Base-by-base conservation (phyloP, 441 rosid genomes). In the Syzygium malaccense region DNA sequence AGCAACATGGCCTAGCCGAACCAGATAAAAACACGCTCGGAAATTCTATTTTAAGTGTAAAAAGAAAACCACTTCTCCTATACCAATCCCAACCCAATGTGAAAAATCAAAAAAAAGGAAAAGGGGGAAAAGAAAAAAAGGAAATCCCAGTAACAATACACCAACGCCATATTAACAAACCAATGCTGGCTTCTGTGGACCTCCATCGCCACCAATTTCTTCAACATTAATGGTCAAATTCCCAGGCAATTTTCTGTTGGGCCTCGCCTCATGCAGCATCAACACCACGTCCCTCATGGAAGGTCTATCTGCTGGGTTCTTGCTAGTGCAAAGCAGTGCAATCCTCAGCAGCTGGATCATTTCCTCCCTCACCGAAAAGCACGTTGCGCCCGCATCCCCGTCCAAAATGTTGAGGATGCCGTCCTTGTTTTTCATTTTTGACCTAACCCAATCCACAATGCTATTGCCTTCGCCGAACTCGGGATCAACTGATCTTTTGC, bases 401-500 rank as follows among this genome's bases (percentile, higher is more conserved):
- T 98, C 96, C 88, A 98, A 55, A 53, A 98, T 86, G 66, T 93
- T 95, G 28, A 88, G 88, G 4, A 93, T 86, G 20, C 97, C 95
- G 9, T 98, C 94, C 89, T 95, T 95, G 12, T 88, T 92, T 93
- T 95, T 97, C 45, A 95, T 88, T 91, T 96, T 96, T 12, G 95
- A 95, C 93, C 96, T 92, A 4, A 97, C 95, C 99, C 99, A 98
- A 87, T 98, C 99, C 86, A 96, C 99, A 1, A 98, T 94, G 93
- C 96, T 97, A 45, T 96, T 96, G 5, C 98, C 99, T 30, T 98
- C 99, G 20, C 99, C 99, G 28, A 97, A 97, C 66, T 95, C 99
- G 0, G 98, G 89, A n/a, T 95, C 98, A 0, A 98, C 98, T 7
- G 99, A 98, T 91, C 95, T 92, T 88, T 92, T 97, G 1, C 98